A percentile compares a stretch with the other conserved stretches of the same genome.
These are phyloP conservation scores for Globisporangium cystogenes DNA, from an alignment of 352 stramenopile genomes.

Conservation along the genomic window DNA sequence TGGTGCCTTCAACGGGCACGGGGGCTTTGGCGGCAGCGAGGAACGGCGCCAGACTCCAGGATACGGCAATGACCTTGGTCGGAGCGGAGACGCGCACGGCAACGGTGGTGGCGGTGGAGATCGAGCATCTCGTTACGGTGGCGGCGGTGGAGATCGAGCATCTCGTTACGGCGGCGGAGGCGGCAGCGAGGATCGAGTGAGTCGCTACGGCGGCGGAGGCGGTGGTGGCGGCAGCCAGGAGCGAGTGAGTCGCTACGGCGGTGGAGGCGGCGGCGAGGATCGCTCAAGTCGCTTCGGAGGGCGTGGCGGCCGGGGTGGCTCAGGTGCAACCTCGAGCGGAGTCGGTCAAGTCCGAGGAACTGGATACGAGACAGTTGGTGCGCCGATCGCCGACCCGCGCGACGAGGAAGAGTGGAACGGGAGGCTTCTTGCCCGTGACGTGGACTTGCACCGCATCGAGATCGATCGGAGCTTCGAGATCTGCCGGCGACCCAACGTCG, in stretches of 20 bases:
- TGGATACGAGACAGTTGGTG: slow-evolving; percentile 47
- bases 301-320: slow-evolving; percentile 18
- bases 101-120: slow-evolving; percentile 4
- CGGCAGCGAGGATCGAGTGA: neutral
- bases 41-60: too few relatives aligned
- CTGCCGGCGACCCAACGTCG: slow-evolving; percentile 36
- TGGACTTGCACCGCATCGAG: slow-evolving; percentile 27
- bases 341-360: slow-evolving; percentile 32
- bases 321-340: slow-evolving; percentile 9
- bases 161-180: slow-evolving; percentile 23
- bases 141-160: slow-evolving; percentile 19
- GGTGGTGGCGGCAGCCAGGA: slow-evolving; percentile 21
- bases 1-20: neutral
- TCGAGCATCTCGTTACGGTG: slow-evolving; percentile 15
- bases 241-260: slow-evolving; percentile 19
- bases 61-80: neutral
- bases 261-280: slow-evolving; percentile 17
- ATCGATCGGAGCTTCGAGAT: slow-evolving; percentile 39
- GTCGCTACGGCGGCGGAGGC: too few relatives aligned
- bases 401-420: slow-evolving; percentile 46
- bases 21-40: neutral
- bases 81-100: slow-evolving; percentile 10
- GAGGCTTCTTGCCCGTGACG: slow-evolving; percentile 20
- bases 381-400: slow-evolving; percentile 43
- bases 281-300: neutral